Evolutionary conservation across 306 rosid genomes (phyloP), one percentile per base, ranked within the genome.

Genomic region (Rosa multiflora): DNA sequence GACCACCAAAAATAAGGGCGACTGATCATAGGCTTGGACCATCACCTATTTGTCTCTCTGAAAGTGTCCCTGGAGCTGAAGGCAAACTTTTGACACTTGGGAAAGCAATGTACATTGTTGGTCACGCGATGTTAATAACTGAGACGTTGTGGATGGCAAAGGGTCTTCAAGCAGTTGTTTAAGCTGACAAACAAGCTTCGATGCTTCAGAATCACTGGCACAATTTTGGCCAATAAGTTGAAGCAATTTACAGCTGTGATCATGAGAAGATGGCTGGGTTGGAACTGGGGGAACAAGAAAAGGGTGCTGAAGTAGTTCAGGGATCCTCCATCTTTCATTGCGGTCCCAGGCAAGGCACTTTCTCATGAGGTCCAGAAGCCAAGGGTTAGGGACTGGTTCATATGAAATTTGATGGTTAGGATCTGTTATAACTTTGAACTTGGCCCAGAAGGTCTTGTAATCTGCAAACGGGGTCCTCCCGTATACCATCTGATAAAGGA

Each of bases 321-420:
- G 98, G 77, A 94, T 94, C 84, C 97, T 87, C 98, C 98, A 94
- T 82, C 98, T 87, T 84, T 87, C 90, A 17, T 88, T 88, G 75
- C 94, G 98, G 84, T 94, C 92, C 98, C 98, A 90, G 52, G 97
- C 92, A 39, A 92, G 91, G 86, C 98, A 94, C 77, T 87, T 92
- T 75, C 91, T 94, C 98, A 94, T 89, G n/a, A 94, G 89, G 81
- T 94, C 97, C 26, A 94, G 76, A 74, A 94, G 97, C 93, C 97
- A 94, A n/a, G 96, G 97, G 68, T 94, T 92, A 26, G 92, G 76
- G 74, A 89, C 87, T 26, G 89, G 86, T 82, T 84, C 97, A 43
- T 82, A 94, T 6, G 63, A 74, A 55, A 94, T 94, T 77, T 90
- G 88, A 79, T 94, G 92, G 64, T 86, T 89, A 66, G 94, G 97